phyloP scores from a whole-genome alignment of 345 rosid genomes.

The Eucalyptus erythrocorys region DNA sequence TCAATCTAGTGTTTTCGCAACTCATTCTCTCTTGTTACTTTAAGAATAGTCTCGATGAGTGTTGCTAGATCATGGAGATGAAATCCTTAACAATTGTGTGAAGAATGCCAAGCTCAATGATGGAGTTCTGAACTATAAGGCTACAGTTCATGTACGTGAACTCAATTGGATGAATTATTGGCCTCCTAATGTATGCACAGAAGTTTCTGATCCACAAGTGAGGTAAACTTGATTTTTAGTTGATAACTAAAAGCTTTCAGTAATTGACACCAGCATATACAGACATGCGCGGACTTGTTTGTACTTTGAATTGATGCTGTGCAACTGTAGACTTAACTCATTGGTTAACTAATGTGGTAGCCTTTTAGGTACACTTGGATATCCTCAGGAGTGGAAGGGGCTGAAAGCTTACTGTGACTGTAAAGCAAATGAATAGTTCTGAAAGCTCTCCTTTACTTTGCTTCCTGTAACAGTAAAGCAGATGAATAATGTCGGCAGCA shows the following conservation, averaged over 20 bases:
- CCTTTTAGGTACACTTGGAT: constrained; percentile 33
- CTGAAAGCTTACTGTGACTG: neutral
- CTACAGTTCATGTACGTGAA: constrained; percentile 46
- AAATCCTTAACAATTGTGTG: constrained; percentile 59
- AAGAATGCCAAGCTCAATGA: constrained; percentile 41
- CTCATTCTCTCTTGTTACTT: neutral
- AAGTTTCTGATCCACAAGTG: constrained; percentile 3
- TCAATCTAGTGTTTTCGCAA: neutral
- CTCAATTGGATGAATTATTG: constrained; percentile 67
- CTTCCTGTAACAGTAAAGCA: constrained; percentile 60
- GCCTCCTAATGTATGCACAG: constrained; percentile 33
- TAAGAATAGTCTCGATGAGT: neutral
- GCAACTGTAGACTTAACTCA: neutral
- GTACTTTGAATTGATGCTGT: neutral
- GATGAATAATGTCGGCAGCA: constrained; percentile 6
- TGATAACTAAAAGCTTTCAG: neutral
- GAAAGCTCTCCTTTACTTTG: constrained; percentile 1
- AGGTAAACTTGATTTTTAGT: constrained; percentile 9
- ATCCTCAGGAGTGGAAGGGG: constrained; percentile 32
- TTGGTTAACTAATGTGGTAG: neutral
- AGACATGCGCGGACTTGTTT: neutral
- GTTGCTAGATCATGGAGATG: constrained; percentile 41
- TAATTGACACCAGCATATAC: neutral
- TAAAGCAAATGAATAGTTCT: too few relatives aligned
- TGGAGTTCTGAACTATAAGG: constrained; percentile 19